Evolutionary conservation across 768 basidiomycete species (phyloP).

Genomic region (Podaxis sp.): DNA sequence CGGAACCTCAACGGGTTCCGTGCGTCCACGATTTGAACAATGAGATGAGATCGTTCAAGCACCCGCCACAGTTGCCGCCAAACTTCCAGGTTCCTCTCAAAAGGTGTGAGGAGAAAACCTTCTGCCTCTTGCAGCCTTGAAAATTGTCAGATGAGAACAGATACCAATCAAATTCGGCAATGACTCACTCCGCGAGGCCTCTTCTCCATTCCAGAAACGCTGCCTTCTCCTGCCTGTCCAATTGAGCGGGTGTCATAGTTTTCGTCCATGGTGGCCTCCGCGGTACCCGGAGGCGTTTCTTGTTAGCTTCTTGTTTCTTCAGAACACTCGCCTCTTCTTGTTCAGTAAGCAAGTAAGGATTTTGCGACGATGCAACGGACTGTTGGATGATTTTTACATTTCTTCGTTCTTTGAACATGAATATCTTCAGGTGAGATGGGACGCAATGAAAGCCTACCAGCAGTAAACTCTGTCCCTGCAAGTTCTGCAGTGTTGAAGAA

Average conservation of each 20-base stretch:
- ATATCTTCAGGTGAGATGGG: background rate
- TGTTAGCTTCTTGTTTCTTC: conserved; percentile 74
- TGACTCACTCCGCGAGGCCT: conserved; percentile 82
- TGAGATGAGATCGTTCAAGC: conserved; percentile 88
- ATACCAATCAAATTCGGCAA: background rate
- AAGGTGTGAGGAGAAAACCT: conserved; percentile 88
- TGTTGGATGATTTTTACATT: conserved; percentile 79
- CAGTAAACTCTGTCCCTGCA: conserved; percentile 94
- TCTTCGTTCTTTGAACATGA: conserved; percentile 55
- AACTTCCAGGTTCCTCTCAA: conserved; percentile 96
- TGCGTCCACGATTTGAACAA: conserved; percentile 96
- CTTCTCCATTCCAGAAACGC: conserved; percentile 93
- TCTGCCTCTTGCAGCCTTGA: conserved; percentile 83
- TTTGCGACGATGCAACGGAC: conserved; percentile 54
- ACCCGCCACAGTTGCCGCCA: conserved; percentile 99
- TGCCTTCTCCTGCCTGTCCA: conserved; percentile 88
- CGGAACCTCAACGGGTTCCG: conserved; percentile 92
- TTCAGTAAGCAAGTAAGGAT: conserved; percentile 83
- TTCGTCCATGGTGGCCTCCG: conserved; percentile 89
- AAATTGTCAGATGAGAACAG: background rate
- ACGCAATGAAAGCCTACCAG: conserved; percentile 54
- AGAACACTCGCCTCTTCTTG: conserved; percentile 78
- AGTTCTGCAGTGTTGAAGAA: conserved; percentile 94
- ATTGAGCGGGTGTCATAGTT: conserved; percentile 67
- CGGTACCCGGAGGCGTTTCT: conserved; percentile 78